Base-by-base conservation (phyloP, 352 stramenopile species). In the Globisporangium spinosum region DNA sequence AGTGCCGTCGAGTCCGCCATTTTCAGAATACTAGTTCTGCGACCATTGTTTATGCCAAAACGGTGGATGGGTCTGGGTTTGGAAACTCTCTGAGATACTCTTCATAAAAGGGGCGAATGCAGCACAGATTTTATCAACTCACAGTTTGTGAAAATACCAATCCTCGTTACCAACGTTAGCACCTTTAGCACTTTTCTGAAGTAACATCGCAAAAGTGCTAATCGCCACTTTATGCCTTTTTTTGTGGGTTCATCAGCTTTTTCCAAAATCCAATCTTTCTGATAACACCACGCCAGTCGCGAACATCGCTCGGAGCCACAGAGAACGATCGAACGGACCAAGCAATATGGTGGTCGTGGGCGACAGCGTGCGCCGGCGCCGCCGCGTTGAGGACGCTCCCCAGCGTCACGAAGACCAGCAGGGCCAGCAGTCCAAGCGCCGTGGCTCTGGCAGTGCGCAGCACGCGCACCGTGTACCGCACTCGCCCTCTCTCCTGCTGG, bases 1-100 rank as follows among this genome's bases (percentile, higher is more conserved):
- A 78, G 59, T n/a, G 73, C 69, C 23, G 68, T 7, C 22, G 15
- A 65, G 51, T 78, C 68, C 58, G 62, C 53, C 72, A 74, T 77
- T 20, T 55, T 67, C 53, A 69, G 10, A 43, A 43, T 38, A 38
- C 32, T 29, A 32, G 29, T 32, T 32, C 29, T 56, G 35, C 12
- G 35, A 15, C 35, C 4, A 10, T 43, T 43, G 35, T 40, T 10
- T 3, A 3, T 15, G 35, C 27, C 57, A 45, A 25, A 9, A 17
- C 13, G 3, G 9, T 27, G 8, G 17, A 40, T 20, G n/a, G 20
- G 32, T 49, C 20, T 22, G 32, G 27, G 49, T 49, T 53, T 49
- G 35, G 17, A 12, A 63, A 40, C 22, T 20, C 25, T 53, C 12
- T 32, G 17, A 61, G 47, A 13, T 5, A 55, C 13, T 4, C 35